phyloP scores from a whole-genome alignment of 2,329 filamentous ascomycete genomes.

The Helminthosporium solani region DNA sequence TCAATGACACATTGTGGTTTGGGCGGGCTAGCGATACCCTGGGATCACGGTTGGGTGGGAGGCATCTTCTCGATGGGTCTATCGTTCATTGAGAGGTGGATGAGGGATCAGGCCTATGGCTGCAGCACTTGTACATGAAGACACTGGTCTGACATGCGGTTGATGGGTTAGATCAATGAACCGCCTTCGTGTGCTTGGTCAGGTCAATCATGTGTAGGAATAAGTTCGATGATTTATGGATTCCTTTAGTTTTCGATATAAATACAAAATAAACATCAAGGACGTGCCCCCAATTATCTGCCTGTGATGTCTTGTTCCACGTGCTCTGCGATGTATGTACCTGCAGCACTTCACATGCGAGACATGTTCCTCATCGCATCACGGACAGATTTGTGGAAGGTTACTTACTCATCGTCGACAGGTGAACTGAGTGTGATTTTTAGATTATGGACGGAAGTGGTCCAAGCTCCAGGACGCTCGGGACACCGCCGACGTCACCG shows the following conservation, averaged over 20 bases:
- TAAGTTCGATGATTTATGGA: not conserved
- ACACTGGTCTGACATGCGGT: not conserved
- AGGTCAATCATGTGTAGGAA: not conserved
- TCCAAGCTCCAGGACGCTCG: slow-evolving; percentile 9
- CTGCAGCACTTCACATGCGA: not conserved
- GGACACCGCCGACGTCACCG: slow-evolving; percentile 17
- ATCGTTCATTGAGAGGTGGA: not conserved
- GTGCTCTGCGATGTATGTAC: slow-evolving; percentile 2
- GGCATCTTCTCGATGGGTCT: not conserved
- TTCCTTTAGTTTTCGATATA: not conserved
- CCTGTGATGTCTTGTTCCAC: not conserved
- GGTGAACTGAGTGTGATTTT: not conserved
- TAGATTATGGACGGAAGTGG: no score
- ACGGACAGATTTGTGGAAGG: no score
- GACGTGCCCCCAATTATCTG: no score
- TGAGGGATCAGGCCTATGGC: no score
- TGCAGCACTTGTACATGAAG: no score
- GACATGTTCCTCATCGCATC: no score
- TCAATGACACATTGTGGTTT: not conserved
- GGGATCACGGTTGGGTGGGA: no score
- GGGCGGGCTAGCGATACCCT: not conserved
- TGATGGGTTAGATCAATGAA: not conserved
- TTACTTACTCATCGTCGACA: no score
- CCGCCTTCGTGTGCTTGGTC: no score
- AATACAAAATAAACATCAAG: not conserved